A percentile compares a stretch with the other conserved stretches of the same genome.
Conservation (phyloP, 2,329 filamentous ascomycete species). For the Colletotrichum coccodes region DNA sequence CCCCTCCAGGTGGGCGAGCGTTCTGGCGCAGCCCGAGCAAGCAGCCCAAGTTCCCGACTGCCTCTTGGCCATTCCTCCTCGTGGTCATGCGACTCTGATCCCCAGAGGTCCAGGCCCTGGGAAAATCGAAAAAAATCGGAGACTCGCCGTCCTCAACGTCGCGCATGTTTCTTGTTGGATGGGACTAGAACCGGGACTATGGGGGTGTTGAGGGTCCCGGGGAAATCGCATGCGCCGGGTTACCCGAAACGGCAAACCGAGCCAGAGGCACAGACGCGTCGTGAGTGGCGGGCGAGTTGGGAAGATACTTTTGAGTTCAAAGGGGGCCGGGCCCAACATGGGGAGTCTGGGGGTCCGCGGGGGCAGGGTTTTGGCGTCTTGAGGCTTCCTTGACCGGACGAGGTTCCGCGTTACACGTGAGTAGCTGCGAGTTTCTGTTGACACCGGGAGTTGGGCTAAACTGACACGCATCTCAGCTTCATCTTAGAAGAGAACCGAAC, state of each 20-base stretch:
- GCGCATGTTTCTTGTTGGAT: slow-evolving; percentile 5
- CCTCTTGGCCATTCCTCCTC: neutral
- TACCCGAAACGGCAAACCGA: slow-evolving; percentile 27
- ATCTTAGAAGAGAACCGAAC: neutral
- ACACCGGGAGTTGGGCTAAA: neutral
- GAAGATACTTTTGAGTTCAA: slow-evolving; percentile 2
- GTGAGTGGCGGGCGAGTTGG: neutral
- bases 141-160: slow-evolving; percentile 3
- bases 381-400: neutral
- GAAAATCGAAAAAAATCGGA: neutral
- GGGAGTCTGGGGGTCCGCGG: slow-evolving; percentile 18
- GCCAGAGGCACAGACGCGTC: neutral
- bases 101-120: slow-evolving; percentile 1
- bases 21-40: neutral
- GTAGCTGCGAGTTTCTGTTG: neutral
- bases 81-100: neutral
- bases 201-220: neutral
- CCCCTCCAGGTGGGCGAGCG: neutral
- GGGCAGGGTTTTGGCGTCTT: slow-evolving; percentile 4
- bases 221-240: slow-evolving; percentile 25
- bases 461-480: neutral
- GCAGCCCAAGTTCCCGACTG: neutral
- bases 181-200: slow-evolving; percentile 1
- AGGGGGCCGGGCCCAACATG: neutral
- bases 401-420: neutral